Evolutionary conservation across 2,329 filamentous ascomycete species (phyloP), one percentile per base, ranked within the genome.

Genomic region (Apiospora malaysiana): DNA sequence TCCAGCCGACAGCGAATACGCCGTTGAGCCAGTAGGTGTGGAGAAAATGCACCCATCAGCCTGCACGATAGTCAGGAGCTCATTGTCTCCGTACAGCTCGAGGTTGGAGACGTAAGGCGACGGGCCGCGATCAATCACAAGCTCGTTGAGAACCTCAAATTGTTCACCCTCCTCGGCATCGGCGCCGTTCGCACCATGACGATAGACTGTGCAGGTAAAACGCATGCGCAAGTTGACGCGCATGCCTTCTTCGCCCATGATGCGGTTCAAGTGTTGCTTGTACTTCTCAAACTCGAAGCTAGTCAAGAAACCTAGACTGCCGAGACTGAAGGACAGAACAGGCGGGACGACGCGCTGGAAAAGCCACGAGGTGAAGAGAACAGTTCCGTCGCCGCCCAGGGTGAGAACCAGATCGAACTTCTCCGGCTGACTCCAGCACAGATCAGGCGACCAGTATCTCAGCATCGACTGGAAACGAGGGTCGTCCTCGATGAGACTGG

Each of bases 21-120:
- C 96, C 4, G 96, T 99, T 71, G 92, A 94, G 71, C 93, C 96
- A 42, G 96, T 99, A 1, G 96, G 96, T 0, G 96, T 99, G 65
- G 94, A 97, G 82, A 99, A 97, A 79, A 99, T 99, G 84, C 95
- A 97, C 70, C 96, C 96, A 78, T 99, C 96, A 45, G 96, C 96
- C 83, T 97, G 95, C 66, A 99, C 93, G 68, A 98, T 94, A 21
- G 96, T 99, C 76, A 99, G 88, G 59, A 98, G 91, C 81, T 97
- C 94, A 78, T 97, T 93, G 79, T 99, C 96, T 73, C 95, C 96
- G 80, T 97, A 98, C 14, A 99, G 87, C 83, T 99, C 96, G 49
- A 99, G 87, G 82, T 97, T 97, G 59, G 95, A 98, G 71, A 99
- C 95, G 80, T 98, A 99, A 25, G 95, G 95, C 21, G 94, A 97